Conservation (phyloP, 371 early-diverging fungal species). For the Rhizomucor pusillus region DNA sequence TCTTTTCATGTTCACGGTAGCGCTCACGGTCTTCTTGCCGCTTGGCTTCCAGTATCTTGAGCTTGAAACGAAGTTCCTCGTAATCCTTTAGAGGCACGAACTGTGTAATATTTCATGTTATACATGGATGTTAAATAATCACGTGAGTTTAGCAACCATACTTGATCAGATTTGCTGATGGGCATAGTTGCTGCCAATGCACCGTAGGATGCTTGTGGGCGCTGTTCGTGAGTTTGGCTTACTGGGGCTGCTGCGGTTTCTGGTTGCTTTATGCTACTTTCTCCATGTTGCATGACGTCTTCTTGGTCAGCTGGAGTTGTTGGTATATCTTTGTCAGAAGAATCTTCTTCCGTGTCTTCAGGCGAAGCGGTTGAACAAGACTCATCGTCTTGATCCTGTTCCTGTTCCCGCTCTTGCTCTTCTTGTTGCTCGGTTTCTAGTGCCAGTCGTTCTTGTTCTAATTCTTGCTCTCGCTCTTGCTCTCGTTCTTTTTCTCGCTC, state of each 20-base stretch:
- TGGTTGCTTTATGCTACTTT: too few species aligned
- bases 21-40: slow-evolving; percentile 81
- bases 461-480: slow-evolving; percentile 6
- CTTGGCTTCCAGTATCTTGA: slow-evolving; percentile 76
- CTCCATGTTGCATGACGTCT: background rate
- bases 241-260: too few species aligned
- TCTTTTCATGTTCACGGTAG: slow-evolving; percentile 69
- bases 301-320: slow-evolving; percentile 21
- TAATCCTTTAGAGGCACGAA: slow-evolving; percentile 66
- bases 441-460: background rate
- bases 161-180: slow-evolving; percentile 43
- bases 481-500: slow-evolving; percentile 8
- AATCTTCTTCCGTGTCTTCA: slow-evolving; percentile 10
- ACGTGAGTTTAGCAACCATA: background rate
- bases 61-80: slow-evolving; percentile 80
- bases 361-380: slow-evolving; percentile 4
- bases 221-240: slow-evolving; percentile 2
- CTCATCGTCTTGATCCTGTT: slow-evolving; percentile 12
- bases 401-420: slow-evolving; percentile 19
- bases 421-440: slow-evolving; percentile 4
- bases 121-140: background rate
- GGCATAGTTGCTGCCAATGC: slow-evolving; percentile 33
- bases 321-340: slow-evolving; percentile 14
- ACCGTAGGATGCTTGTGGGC: slow-evolving; percentile 26
- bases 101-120: background rate